Evolutionary conservation across 129 eudicot species (phyloP), one percentile per base, ranked within the genome.

Genomic region (Ambrosia artemisiifolia): DNA sequence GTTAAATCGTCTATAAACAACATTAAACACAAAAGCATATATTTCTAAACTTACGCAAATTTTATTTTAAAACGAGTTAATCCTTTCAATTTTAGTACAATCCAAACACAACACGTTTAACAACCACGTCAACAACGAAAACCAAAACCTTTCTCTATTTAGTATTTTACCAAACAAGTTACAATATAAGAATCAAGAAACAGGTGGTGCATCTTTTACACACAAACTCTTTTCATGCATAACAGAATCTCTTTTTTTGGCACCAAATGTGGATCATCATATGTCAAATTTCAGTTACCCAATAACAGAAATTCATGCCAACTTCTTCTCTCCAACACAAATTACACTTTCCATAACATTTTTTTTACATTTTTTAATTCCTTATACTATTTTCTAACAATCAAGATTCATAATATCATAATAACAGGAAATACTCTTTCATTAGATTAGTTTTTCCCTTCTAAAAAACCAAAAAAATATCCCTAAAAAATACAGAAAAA

Each of bases 221-320:
- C 6, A 70, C 75, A 19, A 50, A 36, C 63, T 73, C 70, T 63
- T 53, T 53, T 40, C 56, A 65, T 75, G 73, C 11, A 44, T 76
- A 38, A 49, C 47, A 61, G 65, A 70, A 48, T 69, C 65, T 35
- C 48, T 36, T 67, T 20, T 20, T 16, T 49, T 14, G 71, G 75
- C 76, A 56, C 65, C 76, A 77, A 69, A 77, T 49, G 69, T 70
- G 81, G 76, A 76, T 76, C 75, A 76, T 76, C 75, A 11, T 18
- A 24, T 36, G 38, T 33, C 18, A 67, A 76, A 46, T 69, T 19
- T 35, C 81, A 8, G 44, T 40, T 74, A 13, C 12, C 19, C 36
- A 57, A 11, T 2, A 43, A 47, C 16, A 61, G 76, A 59, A 48
- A 69, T 68, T 69, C 64, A 61, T 69, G 81, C 35, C 81, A 36